Percentiles rank a stretch among this genome's conserved stretches.
Evolutionary conservation across 2,329 filamentous ascomycete genomes (phyloP).

Genomic region (Penicillium sp.): DNA sequence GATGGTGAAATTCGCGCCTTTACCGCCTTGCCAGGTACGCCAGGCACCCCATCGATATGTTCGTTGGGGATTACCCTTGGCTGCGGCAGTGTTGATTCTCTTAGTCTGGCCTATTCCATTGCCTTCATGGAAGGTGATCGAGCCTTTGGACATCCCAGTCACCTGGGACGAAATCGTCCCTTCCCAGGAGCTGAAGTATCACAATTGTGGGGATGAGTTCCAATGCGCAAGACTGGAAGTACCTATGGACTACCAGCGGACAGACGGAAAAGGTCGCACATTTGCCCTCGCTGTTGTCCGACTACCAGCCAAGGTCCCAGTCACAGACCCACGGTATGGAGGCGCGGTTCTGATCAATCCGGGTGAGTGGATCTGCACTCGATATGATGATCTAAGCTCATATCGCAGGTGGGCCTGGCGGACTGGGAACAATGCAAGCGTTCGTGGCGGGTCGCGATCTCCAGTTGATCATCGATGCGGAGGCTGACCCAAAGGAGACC

Average conservation of each 20-base stretch:
- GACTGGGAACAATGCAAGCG: constrained; percentile 40
- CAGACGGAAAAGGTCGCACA: constrained; percentile 31
- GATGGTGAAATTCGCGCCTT: not conserved
- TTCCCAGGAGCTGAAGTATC: constrained; percentile 33
- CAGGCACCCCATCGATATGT: not conserved
- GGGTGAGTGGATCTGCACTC: constrained; percentile 22
- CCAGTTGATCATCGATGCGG: constrained; percentile 40
- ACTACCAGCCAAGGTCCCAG: constrained; percentile 44
- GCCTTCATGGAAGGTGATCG: not conserved
- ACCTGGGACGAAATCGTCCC: constrained; percentile 28
- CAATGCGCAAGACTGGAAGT: constrained; percentile 51
- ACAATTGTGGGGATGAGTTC: constrained; percentile 46
- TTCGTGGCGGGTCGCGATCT: constrained; percentile 33
- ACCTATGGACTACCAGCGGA: constrained; percentile 48
- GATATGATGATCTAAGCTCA: not conserved
- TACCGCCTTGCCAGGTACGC: not conserved
- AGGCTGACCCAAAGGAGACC: constrained; percentile 17
- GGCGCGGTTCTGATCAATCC: constrained; percentile 51
- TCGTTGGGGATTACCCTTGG: constrained; percentile 5
- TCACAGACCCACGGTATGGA: constrained; percentile 45
- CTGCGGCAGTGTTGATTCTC: not conserved
- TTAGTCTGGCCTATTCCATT: constrained; percentile 3
- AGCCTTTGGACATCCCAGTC: not conserved
- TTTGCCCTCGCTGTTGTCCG: constrained; percentile 48
- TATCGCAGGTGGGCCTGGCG: constrained; percentile 43